phyloP scores from a whole-genome alignment of 345 rosid species.

The Hevea brasiliensis region DNA sequence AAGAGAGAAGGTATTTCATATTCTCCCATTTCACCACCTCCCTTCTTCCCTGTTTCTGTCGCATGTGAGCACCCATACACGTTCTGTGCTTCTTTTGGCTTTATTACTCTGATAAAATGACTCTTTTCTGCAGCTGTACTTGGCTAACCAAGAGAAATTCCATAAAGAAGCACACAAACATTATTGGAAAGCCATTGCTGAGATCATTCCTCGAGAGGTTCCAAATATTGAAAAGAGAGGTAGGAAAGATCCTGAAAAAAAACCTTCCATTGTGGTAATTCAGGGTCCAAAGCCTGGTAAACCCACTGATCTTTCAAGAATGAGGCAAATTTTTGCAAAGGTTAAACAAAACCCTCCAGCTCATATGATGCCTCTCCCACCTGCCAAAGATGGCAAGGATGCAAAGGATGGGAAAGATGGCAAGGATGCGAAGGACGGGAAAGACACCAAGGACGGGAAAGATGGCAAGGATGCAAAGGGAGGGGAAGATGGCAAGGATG shows the following conservation, averaged over 20 bases:
- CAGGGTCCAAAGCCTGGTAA: slow-evolving; percentile 98
- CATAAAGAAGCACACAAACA: slow-evolving; percentile 85
- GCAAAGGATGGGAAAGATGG: slow-evolving; percentile 42
- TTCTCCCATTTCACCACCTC: neutral
- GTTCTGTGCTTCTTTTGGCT: neutral
- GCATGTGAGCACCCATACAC: neutral
- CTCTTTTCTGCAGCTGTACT: slow-evolving; percentile 50
- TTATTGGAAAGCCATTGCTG: slow-evolving; percentile 94
- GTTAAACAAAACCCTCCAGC: slow-evolving; percentile 82
- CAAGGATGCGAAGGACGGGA: slow-evolving; percentile 21
- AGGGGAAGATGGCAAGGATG: too few relatives aligned
- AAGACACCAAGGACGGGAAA: slow-evolving; percentile 51
- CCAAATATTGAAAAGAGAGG: slow-evolving; percentile 82
- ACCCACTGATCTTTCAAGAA: slow-evolving; percentile 79
- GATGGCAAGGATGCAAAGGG: slow-evolving; percentile 48
- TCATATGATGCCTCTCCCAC: slow-evolving; percentile 89
- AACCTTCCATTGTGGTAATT: slow-evolving; percentile 56
- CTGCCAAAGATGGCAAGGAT: slow-evolving; percentile 52
- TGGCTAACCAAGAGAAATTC: slow-evolving; percentile 90
- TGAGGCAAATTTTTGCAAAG: slow-evolving; percentile 79
- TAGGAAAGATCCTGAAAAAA: slow-evolving; percentile 72
- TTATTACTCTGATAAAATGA: neutral
- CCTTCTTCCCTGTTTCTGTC: neutral
- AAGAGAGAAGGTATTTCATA: slow-evolving; percentile 66
- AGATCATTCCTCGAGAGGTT: slow-evolving; percentile 86